Base-by-base conservation (phyloP, 1,284 basidiomycete genomes). In the Phenoliferia sp. region DNA sequence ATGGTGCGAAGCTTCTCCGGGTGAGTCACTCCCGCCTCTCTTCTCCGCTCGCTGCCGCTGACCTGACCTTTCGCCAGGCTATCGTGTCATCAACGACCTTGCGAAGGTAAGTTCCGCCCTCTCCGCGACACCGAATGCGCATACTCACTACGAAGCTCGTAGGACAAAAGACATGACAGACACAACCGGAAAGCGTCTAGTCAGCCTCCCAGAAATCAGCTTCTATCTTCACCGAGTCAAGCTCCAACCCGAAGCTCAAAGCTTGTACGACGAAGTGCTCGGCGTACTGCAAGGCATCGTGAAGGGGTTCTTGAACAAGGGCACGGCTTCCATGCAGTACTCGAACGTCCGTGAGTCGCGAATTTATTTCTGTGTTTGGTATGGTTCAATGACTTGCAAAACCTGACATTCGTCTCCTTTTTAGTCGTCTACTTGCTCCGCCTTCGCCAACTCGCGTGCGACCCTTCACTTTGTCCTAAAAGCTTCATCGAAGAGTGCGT, bases 71-170 rank as follows among this genome's bases (percentile, higher is more conserved):
- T 19, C 69, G 67, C 10, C 73, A 90, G 87, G 90, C 88, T 4
- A 79, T 95, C n/a, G 92, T 94, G 84, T 86, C 82, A 56, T 88
- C 90, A 33, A 84, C 87, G 19, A 90, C 92, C 63, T 87, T 95
- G 57, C 87, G 92, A 6, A 84, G 92, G 89, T 87, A 48, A 58
- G 80, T 69, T 50, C 60, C 54, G 6, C 28, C 22, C 36, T 35
- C 22, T 61, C 22, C 4, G 44, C 44, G 31, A 3, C 31, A 15
- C 15, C 7, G 15, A 35, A 29, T 32, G 35, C 29, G 3, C 10
- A 3, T 35, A 26, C 48, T 34, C 10, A 16, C 39, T 22, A 44
- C 29, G 29, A n/a, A 54, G 28, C 22, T 15, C 29, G 39, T 58
- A 70, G 73, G n/a, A 76, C 74, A 2, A 74, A 73, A 59, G 69